Percentiles rank a stretch among this genome's conserved stretches.
Conservation (phyloP, 139 green algal genomes). For the Volvox reticuliferus region DNA sequence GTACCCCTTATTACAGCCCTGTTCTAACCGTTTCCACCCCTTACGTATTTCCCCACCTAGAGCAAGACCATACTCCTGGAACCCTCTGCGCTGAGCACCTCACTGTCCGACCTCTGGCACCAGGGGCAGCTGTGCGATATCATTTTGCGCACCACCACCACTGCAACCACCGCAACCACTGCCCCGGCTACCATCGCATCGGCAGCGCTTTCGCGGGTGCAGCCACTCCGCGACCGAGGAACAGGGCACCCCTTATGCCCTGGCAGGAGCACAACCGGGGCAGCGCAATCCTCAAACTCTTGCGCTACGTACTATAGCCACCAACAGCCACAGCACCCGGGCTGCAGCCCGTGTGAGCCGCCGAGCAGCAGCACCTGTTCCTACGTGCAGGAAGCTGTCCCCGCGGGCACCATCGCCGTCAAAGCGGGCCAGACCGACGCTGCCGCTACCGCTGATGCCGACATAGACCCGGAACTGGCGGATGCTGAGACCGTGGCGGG, state of each 20-base stretch:
- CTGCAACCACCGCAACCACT: neutral
- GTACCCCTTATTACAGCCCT: neutral
- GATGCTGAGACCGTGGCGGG: neutral
- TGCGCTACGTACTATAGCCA: neutral
- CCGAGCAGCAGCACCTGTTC: neutral
- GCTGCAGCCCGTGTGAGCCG: neutral
- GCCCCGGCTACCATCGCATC: neutral
- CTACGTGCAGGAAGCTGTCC: neutral
- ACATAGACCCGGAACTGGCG: neutral
- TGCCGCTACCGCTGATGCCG: neutral
- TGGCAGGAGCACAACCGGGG: neutral
- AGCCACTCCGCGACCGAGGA: neutral
- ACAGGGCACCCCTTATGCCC: too few species aligned
- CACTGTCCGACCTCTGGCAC: conserved; percentile 57
- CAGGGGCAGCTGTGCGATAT: conserved; percentile 53
- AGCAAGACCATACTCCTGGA: conserved; percentile 1
- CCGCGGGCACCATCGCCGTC: neutral
- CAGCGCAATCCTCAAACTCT: neutral
- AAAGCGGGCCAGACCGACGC: neutral
- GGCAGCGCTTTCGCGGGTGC: neutral
- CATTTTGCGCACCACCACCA: conserved; percentile 38
- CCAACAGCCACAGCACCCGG: neutral
- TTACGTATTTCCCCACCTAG: conserved; percentile 41
- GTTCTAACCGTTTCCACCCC: too few species aligned
- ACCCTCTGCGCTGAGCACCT: neutral